A percentile compares a stretch with the other conserved stretches of the same genome.
Conservation (phyloP, 306 rosid species). For the Vigna angularis region DNA sequence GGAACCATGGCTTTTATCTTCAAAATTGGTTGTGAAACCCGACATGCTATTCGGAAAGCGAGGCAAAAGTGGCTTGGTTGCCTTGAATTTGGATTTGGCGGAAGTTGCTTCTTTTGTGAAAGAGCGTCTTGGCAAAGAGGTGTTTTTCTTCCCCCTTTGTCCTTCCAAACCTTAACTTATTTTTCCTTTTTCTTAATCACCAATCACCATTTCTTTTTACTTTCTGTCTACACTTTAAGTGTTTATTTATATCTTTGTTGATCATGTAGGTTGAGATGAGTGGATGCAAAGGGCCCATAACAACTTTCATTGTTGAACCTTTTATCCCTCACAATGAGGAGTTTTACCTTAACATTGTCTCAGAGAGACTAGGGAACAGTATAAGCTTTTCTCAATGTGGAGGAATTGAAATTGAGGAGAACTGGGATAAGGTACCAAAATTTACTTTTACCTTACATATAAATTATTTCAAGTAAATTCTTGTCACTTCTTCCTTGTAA, state of each 20-base stretch:
- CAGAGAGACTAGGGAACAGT: conserved; percentile 83
- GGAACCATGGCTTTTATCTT: conserved; percentile 94
- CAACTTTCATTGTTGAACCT: conserved; percentile 94
- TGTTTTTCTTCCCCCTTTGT: conserved; percentile 40
- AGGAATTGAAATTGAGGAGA: conserved; percentile 96
- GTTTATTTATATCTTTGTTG: conserved; percentile 31
- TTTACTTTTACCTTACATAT: not conserved
- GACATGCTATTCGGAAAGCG: conserved; percentile 99
- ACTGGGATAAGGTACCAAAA: conserved; percentile 86
- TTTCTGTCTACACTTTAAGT: conserved; percentile 17
- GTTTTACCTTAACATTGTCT: conserved; percentile 87
- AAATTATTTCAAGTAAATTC: conserved; percentile 1
- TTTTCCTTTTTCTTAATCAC: not conserved
- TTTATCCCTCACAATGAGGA: conserved; percentile 91
- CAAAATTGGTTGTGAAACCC: conserved; percentile 92
- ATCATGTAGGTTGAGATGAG: conserved; percentile 78
- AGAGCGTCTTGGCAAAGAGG: conserved; percentile 95
- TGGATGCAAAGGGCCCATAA: conserved; percentile 94
- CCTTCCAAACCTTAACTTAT: conserved; percentile 1
- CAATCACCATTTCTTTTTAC: not conserved
- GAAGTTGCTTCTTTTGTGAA: conserved; percentile 80
- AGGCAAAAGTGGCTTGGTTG: conserved; percentile 97
- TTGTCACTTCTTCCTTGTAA: conserved; percentile 14
- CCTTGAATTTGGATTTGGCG: conserved; percentile 84
- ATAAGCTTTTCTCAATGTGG: conserved; percentile 97